Conservation (phyloP, 495 filamentous ascomycete species). For the Aspergillus leporis region DNA sequence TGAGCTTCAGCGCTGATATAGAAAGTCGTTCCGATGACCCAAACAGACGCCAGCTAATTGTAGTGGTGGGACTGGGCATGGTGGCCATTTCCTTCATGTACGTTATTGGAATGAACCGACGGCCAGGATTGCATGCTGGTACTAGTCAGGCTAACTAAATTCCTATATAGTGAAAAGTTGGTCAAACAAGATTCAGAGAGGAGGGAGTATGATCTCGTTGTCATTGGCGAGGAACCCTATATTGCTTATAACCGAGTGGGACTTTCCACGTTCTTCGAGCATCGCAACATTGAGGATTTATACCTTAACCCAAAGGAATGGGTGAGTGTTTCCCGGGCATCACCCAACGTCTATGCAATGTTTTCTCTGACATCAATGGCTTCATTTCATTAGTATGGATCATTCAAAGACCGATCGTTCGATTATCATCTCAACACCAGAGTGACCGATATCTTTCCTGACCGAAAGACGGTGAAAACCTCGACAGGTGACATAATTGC, state of each 20-base stretch:
- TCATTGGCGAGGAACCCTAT: conserved; percentile 91
- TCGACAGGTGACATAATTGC: conserved; percentile 68
- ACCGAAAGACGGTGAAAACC: conserved; percentile 66
- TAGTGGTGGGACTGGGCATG: conserved; percentile 93
- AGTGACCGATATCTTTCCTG: conserved; percentile 69
- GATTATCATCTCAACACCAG: conserved; percentile 82
- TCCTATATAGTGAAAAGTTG: conserved; percentile 70
- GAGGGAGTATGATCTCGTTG: conserved; percentile 80
- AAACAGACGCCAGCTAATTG: conserved; percentile 63
- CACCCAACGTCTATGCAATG: background rate
- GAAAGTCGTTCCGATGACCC: conserved; percentile 4
- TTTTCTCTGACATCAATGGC: conserved; percentile 2
- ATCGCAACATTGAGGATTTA: conserved; percentile 84
- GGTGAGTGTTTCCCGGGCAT: conserved; percentile 51
- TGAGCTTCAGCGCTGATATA: conserved; percentile 1
- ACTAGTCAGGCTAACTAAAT: background rate
- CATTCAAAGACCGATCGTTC: conserved; percentile 63
- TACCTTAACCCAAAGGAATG: conserved; percentile 90
- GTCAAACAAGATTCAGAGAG: conserved; percentile 79
- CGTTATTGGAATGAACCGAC: conserved; percentile 25
- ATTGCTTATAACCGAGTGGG: conserved; percentile 95
- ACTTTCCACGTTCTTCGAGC: conserved; percentile 90
- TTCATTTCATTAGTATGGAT: conserved; percentile 46
- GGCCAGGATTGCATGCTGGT: background rate
- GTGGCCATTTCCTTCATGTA: conserved; percentile 94